These are phyloP conservation scores for Harringtonia lauricola DNA, from an alignment of 2,329 filamentous ascomycete species.

Conservation along the genomic window DNA sequence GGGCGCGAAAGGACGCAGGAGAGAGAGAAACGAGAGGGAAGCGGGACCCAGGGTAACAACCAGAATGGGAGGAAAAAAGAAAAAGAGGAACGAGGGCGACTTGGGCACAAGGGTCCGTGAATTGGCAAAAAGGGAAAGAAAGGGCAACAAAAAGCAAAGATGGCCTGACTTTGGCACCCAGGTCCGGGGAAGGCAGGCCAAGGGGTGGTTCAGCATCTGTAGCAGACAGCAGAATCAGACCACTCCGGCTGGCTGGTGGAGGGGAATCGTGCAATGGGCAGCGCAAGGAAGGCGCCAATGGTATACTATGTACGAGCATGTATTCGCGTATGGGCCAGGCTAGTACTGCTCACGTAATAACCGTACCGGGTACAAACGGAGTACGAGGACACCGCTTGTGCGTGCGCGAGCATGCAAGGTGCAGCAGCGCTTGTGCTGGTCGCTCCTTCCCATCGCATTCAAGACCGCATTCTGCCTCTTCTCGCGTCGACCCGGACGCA, in stretches of 20 bases:
- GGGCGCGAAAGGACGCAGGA: neutral
- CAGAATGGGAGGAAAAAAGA: neutral
- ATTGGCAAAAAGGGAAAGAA: constrained; percentile 5
- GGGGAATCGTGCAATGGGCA: constrained; percentile 13
- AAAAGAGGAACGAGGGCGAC: neutral
- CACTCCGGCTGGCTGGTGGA: constrained; percentile 9
- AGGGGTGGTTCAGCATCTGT: constrained; percentile 10
- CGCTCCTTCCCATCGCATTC: too few species aligned
- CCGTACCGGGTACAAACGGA: too few species aligned
- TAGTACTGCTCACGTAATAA: too few species aligned
- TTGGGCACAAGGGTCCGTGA: neutral
- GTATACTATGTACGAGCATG: neutral
- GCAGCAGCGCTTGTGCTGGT: too few species aligned
- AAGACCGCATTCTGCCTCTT: too few species aligned
- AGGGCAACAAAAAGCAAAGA: neutral
- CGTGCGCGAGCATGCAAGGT: too few species aligned
- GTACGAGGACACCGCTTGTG: too few species aligned
- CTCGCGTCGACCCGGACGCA: too few species aligned
- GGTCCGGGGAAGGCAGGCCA: constrained; percentile 8
- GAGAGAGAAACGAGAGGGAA: neutral
- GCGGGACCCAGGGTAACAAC: too few species aligned
- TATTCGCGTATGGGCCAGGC: too few species aligned
- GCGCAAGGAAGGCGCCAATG: constrained; percentile 8
- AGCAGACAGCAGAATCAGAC: constrained; percentile 13
- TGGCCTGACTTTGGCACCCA: constrained; percentile 12